Evolutionary conservation across 768 basidiomycete species (phyloP), one percentile per base, ranked within the genome.

Genomic region (Mycena vitilis): DNA sequence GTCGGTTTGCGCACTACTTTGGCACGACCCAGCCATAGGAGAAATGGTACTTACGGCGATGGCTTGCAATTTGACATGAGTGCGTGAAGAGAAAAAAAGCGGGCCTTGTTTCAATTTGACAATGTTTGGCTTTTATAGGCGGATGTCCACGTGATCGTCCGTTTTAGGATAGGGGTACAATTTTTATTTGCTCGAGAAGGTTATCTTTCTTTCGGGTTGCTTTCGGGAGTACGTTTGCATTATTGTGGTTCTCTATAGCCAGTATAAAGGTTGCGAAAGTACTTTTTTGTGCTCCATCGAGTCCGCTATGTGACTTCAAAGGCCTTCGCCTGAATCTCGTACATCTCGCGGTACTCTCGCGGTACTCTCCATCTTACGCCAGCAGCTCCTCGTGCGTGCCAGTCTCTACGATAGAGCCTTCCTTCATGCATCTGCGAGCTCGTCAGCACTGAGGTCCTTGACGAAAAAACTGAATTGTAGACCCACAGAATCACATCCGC

Each of bases 401-500:
- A 10, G 64, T 70, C 71, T 85, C 83, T 2, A 77, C 73, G 16
- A 85, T 70, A 5, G 34, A 40, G 2, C 85, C 85, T 10, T 83
- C 78, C 68, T 83, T 81, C 84, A 86, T 82, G 66, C 81, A 85
- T 52, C 84, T 86, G 60, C n/a, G 4, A 20, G 44, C 18, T 10
- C 22, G 47, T 66, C 44, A 70, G 52, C 5, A 30, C 30, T 22
- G 30, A 4, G 25, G 8, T 30, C 49, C 37, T 7, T 13, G 38
- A 13, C 38, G 8, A 13, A 40, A 6, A 2, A 16, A 42, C 34
- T 13, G 52, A 62, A 34, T 23, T 62, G 37, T 30, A 49, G 45
- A 78, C 86, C 52, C 69, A 89, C 88, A 90, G 62, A 56, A 89
- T 85, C 2, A 81, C 71, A 73, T 88, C 86, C 2, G 87, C 88